Evolutionary conservation across 331 rosid genomes (phyloP).

Genomic region (Rhamnella rubrinervis): DNA sequence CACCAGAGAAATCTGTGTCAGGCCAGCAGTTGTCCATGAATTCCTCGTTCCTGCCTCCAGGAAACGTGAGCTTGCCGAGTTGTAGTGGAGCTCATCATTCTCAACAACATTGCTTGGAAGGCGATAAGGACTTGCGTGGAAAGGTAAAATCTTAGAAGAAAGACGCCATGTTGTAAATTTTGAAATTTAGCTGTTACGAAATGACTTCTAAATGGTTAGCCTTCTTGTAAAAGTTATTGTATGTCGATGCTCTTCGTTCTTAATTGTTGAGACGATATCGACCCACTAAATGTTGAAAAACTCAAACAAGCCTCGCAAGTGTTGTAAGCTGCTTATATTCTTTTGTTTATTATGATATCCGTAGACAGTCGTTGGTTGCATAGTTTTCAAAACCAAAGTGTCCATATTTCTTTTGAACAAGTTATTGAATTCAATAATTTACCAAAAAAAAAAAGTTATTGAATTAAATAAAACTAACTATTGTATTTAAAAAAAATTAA

Average conservation of each 20-base stretch:
- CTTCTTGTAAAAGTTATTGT: not conserved
- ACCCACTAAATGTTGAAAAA: not conserved
- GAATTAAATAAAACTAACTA: too few species aligned
- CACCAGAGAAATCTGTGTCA: conserved; percentile 49
- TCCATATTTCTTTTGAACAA: too few species aligned
- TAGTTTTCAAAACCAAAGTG: too few species aligned
- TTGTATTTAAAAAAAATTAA: too few species aligned
- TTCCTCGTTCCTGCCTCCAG: conserved; percentile 37
- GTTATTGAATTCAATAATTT: too few species aligned
- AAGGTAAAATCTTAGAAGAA: conserved; percentile 46
- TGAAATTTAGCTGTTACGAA: conserved; percentile 5
- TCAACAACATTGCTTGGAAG: conserved; percentile 46
- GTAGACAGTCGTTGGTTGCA: too few species aligned
- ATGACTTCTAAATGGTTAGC: not conserved
- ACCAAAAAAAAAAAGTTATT: too few species aligned
- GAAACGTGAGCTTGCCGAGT: conserved; percentile 34
- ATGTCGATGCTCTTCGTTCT: not conserved
- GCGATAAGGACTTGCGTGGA: conserved; percentile 46
- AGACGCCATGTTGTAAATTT: conserved; percentile 10
- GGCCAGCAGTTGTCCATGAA: conserved; percentile 43
- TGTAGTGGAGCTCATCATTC: conserved; percentile 49
- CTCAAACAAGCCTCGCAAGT: not conserved
- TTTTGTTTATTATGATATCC: too few species aligned
- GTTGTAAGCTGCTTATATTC: not conserved
- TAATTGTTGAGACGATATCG: not conserved